Evolutionary conservation across 768 basidiomycete species (phyloP), one percentile per base, ranked within the genome.

Genomic region (Pholiota conissans): DNA sequence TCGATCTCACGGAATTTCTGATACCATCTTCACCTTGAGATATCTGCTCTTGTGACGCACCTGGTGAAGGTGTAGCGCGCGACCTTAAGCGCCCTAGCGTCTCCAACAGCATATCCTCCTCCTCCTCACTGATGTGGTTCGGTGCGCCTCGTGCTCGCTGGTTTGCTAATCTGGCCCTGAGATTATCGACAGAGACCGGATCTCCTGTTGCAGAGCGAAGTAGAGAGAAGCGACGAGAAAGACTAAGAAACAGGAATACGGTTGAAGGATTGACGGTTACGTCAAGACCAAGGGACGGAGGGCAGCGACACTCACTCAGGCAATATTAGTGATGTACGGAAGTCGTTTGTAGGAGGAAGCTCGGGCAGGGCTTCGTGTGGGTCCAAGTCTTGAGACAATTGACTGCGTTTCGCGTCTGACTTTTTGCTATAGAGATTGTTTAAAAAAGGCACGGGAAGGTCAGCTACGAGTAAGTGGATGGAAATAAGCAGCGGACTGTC

Each of bases 271-370:
- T 42, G 11, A 18, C 34, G 35, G 20, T 49, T 53, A 58, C 50
- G 57, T 52, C 26, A 49, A 57, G 46, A 55, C 52, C 42, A 55
- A 56, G 49, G 56, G 57, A 59, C 50, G 37, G 40, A 56, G 46
- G 18, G 57, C 24, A 63, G 49, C 65, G 65, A 37, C 30, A 60
- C 56, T 76, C 73, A 94, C 92, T 89, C 90, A 70, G 90, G 90
- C 49, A 94, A 74, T 65, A 94, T 92, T 68, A 89, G 81, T 58
- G 91, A 92, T 28, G 92, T 91, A 66, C 92, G 88, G 76, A 94
- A 94, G 72, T 91, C 85, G 76, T 82, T 84, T 42, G 79, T 74
- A 8, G 87, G 81, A 52, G 89, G 87, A 16, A 93, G 78, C 61
- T 81, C 78, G 49, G 82, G 84, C 2, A 85, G 74, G 48, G 69